Conservation (phyloP, 1,139 yeast species). For the Zygosaccharomyces sapae region DNA sequence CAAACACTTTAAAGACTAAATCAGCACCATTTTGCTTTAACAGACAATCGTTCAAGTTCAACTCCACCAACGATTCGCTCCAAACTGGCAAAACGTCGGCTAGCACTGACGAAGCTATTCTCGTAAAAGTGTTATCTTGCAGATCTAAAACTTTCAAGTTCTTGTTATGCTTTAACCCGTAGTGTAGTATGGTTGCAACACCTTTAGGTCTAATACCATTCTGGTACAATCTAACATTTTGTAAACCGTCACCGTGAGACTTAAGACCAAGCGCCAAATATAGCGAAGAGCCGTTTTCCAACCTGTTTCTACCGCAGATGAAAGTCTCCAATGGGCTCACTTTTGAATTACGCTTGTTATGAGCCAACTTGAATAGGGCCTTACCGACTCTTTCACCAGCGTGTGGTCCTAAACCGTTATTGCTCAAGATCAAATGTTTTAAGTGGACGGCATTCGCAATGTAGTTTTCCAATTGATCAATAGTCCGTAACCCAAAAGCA, state of each 20-base stretch:
- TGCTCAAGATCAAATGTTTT: conserved; percentile 81
- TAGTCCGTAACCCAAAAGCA: conserved; percentile 94
- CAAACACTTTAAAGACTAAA: conserved; percentile 47
- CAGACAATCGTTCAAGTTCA: conserved; percentile 85
- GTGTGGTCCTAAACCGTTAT: conserved; percentile 96
- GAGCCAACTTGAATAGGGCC: conserved; percentile 71
- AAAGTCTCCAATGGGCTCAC: conserved; percentile 62
- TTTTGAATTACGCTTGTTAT: conserved; percentile 49
- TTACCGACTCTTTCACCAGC: conserved; percentile 93
- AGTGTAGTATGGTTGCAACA: conserved; percentile 63
- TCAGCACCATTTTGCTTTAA: conserved; percentile 72
- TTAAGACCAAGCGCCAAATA: conserved; percentile 72
- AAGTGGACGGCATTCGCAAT: conserved; percentile 71
- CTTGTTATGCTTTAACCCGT: conserved; percentile 64
- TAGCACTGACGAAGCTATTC: conserved; percentile 72
- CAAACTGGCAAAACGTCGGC: conserved; percentile 55
- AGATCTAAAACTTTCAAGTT: conserved; percentile 70
- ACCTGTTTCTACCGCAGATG: conserved; percentile 92
- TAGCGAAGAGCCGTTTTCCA: conserved; percentile 86
- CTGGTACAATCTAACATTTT: conserved; percentile 79
- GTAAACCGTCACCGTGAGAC: conserved; percentile 62
- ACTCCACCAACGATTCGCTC: conserved; percentile 57
- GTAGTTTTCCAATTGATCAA: conserved; percentile 79
- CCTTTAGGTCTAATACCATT: conserved; percentile 97
- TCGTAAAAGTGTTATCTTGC: conserved; percentile 92